Percentiles rank a stretch among this genome's conserved stretches.
Evolutionary conservation across 2,329 filamentous ascomycete species (phyloP).

Genomic region (Coniochaeta sp.): DNA sequence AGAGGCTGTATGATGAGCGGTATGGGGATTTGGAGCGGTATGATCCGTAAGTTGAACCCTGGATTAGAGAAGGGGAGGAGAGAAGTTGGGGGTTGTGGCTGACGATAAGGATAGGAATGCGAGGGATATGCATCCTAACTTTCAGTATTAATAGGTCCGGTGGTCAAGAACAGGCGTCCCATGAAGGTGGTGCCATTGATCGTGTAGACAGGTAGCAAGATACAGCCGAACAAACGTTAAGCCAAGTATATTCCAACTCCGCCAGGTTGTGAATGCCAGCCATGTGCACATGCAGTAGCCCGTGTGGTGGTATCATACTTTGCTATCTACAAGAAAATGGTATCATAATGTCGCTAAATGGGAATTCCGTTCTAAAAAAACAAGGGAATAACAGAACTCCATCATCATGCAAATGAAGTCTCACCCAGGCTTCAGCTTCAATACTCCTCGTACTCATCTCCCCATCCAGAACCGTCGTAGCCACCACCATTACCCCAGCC

Average conservation of each 20-base stretch:
- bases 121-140: neutral
- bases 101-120: neutral
- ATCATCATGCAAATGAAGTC: neutral
- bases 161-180: no score
- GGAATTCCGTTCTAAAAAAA: no score
- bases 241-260: no score
- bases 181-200: no score
- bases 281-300: no score
- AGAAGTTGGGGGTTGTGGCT: neutral
- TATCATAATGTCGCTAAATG: neutral
- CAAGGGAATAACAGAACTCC: no score
- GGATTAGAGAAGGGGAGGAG: neutral
- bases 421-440: neutral
- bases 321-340: neutral
- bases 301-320: neutral
- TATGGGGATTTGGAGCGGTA: constrained; percentile 47
- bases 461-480: constrained; percentile 18
- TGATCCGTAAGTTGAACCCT: constrained; percentile 42
- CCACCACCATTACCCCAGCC: constrained; percentile 8
- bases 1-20: constrained; percentile 56
- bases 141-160: neutral
- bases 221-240: no score
- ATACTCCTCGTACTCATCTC: constrained; percentile 8
- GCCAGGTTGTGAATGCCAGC: no score
- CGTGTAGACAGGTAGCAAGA: no score